Percentiles rank a stretch among this genome's conserved stretches.
Conservation (phyloP, 1,284 basidiomycete species). For the Trichosporon asahii region DNA sequence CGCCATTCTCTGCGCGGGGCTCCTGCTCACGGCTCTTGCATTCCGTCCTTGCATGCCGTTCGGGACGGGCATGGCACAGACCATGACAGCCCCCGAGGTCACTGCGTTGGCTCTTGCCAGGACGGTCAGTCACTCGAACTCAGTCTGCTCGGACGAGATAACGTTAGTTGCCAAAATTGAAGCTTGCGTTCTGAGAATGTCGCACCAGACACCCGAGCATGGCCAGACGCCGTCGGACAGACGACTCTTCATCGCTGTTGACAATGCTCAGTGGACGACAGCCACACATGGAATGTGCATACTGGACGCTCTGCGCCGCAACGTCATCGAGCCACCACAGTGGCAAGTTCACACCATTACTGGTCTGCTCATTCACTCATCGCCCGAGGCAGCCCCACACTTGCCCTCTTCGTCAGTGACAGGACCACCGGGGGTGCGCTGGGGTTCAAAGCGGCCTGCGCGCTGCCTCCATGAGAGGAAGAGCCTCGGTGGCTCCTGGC, state of each 20-base stretch:
- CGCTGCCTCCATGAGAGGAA: conserved; percentile 1
- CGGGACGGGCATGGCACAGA: not conserved
- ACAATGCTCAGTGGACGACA: not conserved
- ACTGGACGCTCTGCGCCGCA: not conserved
- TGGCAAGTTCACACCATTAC: not conserved
- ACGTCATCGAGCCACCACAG: not conserved
- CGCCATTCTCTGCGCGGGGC: no score
- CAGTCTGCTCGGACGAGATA: not conserved
- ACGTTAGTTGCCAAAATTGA: not conserved
- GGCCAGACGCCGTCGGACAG: not conserved
- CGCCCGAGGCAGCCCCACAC: not conserved
- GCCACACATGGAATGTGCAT: not conserved
- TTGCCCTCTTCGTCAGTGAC: not conserved
- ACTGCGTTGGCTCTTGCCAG: no score
- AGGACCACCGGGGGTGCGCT: not conserved
- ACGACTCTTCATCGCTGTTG: not conserved
- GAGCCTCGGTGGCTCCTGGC: not conserved
- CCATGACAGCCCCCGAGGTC: no score
- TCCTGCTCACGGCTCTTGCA: not conserved
- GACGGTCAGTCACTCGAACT: not conserved
- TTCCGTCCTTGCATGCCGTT: not conserved
- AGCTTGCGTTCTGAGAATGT: not conserved
- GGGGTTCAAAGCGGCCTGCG: not conserved
- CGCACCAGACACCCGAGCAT: no score
- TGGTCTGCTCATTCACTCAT: not conserved